Percentiles rank a stretch among this genome's conserved stretches.
Evolutionary conservation across 495 filamentous ascomycete genomes (phyloP).

Genomic region (Neurospora sp.): DNA sequence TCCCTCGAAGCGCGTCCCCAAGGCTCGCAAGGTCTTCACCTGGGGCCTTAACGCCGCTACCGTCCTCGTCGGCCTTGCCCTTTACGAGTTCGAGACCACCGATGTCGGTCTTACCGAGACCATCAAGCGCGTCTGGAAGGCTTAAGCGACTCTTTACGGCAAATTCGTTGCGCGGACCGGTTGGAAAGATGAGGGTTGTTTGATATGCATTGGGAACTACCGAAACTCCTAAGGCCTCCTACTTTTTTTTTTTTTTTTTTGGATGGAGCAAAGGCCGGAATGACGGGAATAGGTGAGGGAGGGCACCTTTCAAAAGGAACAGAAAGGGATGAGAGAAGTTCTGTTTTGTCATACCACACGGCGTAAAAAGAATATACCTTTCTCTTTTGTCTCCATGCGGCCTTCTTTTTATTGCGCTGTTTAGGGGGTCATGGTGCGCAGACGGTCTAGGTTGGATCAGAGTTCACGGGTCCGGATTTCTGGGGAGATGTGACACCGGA

Average conservation of each 20-base stretch:
- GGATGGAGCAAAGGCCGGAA: background rate
- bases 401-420: background rate
- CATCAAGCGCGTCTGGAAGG: constrained; percentile 76
- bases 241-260: background rate
- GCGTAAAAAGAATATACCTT: background rate
- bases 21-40: constrained; percentile 48
- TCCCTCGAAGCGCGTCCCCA: constrained; percentile 60
- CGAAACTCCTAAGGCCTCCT: background rate
- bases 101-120: constrained; percentile 91
- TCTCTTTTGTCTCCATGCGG: background rate
- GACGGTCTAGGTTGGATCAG: background rate
- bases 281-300: background rate
- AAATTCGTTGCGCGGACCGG: background rate
- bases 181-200: background rate
- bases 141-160: constrained; percentile 25
- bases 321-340: background rate
- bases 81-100: constrained; percentile 99
- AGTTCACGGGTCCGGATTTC: background rate
- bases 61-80: constrained; percentile 68
- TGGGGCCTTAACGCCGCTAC: constrained; percentile 77
- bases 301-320: background rate
- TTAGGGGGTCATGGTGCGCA: background rate
- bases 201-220: constrained; percentile 3
- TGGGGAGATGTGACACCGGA: background rate
- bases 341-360: background rate